Evolutionary conservation across 108 stramenopile genomes (phyloP).

Genomic region (Cyclotella kingstonii): DNA sequence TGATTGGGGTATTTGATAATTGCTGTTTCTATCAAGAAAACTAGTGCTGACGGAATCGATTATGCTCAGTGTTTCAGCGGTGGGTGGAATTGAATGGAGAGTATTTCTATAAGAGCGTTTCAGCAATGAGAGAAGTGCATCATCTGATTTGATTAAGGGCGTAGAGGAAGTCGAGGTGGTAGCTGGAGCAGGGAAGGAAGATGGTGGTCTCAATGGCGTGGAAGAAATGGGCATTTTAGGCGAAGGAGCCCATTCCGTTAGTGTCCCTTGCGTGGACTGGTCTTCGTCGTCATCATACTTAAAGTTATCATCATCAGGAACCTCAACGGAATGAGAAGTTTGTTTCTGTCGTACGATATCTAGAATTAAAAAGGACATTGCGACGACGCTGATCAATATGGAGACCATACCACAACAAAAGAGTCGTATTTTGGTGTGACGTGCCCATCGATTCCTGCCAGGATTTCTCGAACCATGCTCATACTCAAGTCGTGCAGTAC

Average conservation of each 20-base stretch:
- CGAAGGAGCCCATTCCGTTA: too few species aligned
- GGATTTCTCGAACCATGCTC: too few species aligned
- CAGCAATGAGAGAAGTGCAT: constrained; percentile 12
- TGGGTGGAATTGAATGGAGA: constrained; percentile 12
- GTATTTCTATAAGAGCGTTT: constrained; percentile 6
- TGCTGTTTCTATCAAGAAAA: not conserved
- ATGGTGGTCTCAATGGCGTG: not conserved
- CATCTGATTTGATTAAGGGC: not conserved
- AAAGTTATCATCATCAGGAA: not conserved
- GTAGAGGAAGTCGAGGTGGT: not conserved
- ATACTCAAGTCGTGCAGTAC: too few species aligned
- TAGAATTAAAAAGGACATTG: constrained; percentile 7
- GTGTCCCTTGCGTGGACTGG: too few species aligned
- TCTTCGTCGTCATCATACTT: constrained; percentile 14
- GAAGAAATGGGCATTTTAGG: not conserved
- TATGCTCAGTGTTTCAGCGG: constrained; percentile 11
- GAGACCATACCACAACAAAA: constrained; percentile 9
- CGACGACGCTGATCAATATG: constrained; percentile 3
- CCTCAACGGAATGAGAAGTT: constrained; percentile 2
- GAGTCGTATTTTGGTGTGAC: constrained; percentile 2
- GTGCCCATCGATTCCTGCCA: too few species aligned
- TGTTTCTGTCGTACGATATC: constrained; percentile 9
- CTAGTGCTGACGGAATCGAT: constrained; percentile 4
- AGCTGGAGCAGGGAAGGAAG: not conserved
- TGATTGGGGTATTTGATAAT: not conserved